Conservation (phyloP, 2,329 filamentous ascomycete species). For the Fusarium piperis region DNA sequence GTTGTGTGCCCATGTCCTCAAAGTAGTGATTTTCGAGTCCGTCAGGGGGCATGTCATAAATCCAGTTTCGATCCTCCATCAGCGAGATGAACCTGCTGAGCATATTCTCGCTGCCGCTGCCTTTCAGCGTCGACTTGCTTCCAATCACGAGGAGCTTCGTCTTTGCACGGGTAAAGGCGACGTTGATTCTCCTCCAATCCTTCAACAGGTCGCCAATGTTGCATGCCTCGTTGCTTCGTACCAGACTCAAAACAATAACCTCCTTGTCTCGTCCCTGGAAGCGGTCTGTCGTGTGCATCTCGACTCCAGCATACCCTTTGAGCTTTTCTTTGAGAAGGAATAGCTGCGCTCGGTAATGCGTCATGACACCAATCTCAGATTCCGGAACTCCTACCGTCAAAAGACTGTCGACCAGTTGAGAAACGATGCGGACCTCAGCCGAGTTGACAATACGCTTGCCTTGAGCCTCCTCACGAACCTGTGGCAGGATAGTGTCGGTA, state of each 20-base stretch:
- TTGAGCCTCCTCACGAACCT: slow-evolving; percentile 75
- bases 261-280: slow-evolving; percentile 98
- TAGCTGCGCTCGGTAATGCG: slow-evolving; percentile 94
- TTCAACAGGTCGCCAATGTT: slow-evolving; percentile 90
- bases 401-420: slow-evolving; percentile 83
- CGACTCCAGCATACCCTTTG: slow-evolving; percentile 70
- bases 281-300: slow-evolving; percentile 96
- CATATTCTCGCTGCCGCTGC: slow-evolving; percentile 77
- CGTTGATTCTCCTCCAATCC: slow-evolving; percentile 94
- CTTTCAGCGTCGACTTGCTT: slow-evolving; percentile 81
- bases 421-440: slow-evolving; percentile 80
- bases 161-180: slow-evolving; percentile 91
- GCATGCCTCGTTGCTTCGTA: slow-evolving; percentile 83
- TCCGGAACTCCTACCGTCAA: slow-evolving; percentile 79
- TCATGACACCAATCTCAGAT: slow-evolving; percentile 89
- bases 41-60: slow-evolving; percentile 74
- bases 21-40: slow-evolving; percentile 76
- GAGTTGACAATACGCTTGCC: slow-evolving; percentile 90
- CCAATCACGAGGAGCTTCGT: slow-evolving; percentile 92
- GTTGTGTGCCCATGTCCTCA: slow-evolving; percentile 64
- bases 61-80: slow-evolving; percentile 83
- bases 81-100: slow-evolving; percentile 78
- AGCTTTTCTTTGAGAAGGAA: slow-evolving; percentile 81
- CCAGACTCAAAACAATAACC: slow-evolving; percentile 85
- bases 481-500: slow-evolving; percentile 77